A percentile compares a stretch with the other conserved stretches of the same genome.
phyloP scores from a whole-genome alignment of 2,329 filamentous ascomycete genomes.

The Septoria linicola region DNA sequence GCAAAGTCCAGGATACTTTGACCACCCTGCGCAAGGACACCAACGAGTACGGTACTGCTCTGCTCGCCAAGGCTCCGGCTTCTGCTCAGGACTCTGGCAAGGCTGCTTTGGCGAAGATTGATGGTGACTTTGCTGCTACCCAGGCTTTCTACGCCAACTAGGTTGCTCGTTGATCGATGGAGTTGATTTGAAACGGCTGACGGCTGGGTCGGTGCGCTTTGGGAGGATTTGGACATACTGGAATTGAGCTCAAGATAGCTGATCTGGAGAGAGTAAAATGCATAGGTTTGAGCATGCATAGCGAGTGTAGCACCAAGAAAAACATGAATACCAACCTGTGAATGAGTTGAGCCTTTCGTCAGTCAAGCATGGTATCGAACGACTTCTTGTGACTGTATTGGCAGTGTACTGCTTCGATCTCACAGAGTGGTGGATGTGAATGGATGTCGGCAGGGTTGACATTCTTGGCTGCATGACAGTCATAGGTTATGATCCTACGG shows the following conservation, averaged over 20 bases:
- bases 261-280: not conserved
- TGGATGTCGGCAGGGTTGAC: too few species aligned
- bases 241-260: too few species aligned
- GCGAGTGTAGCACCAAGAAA: not conserved
- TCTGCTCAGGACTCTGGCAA: conserved; percentile 17
- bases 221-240: not conserved
- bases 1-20: conserved; percentile 20
- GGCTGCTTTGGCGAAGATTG: conserved; percentile 37
- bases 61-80: conserved; percentile 18
- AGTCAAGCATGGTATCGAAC: too few species aligned
- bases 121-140: conserved; percentile 38
- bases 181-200: not conserved
- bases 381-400: too few species aligned
- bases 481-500: too few species aligned
- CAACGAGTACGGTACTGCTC: conserved; percentile 16
- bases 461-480: too few species aligned
- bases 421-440: too few species aligned
- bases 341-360: too few species aligned
- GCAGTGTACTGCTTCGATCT: too few species aligned
- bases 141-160: conserved; percentile 2
- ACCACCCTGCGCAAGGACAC: conserved; percentile 18
- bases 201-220: not conserved
- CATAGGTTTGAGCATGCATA: not conserved
- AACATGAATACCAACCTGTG: too few species aligned
- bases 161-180: too few species aligned